These are phyloP conservation scores for Picea glauca DNA, from an alignment of 75 land plant genomes.

Conservation along the genomic window DNA sequence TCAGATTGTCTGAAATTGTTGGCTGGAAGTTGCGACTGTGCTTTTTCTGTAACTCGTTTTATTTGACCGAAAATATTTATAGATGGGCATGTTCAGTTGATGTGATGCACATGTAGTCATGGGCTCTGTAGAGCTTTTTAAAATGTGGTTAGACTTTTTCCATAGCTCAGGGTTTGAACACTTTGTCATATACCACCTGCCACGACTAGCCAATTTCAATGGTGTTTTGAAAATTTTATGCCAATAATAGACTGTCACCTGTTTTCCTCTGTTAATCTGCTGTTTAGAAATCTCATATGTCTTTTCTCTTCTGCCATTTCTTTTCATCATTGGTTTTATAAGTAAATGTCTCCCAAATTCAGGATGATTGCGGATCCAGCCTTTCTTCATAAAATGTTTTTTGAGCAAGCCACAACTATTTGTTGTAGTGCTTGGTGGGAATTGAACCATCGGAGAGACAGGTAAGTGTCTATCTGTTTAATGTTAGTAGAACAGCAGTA, in stretches of 20 bases:
- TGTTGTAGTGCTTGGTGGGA: conserved; percentile 88
- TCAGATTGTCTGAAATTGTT: no score
- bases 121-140: no score
- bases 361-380: conserved; percentile 97
- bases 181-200: neutral
- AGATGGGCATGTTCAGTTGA: no score
- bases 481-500: neutral
- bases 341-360: conserved; percentile 14
- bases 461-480: conserved; percentile 38
- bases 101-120: no score
- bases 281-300: neutral
- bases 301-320: neutral
- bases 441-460: conserved; percentile 69
- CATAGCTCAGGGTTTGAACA: neutral
- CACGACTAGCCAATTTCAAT: no score
- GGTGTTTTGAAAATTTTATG: neutral
- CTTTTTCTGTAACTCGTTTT: no score
- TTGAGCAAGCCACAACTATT: conserved; percentile 73
- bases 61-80: no score
- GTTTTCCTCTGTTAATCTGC: neutral
- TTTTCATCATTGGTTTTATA: neutral
- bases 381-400: conserved; percentile 64
- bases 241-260: neutral
- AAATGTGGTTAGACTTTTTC: neutral
- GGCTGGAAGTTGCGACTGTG: no score